phyloP scores from a whole-genome alignment of 768 basidiomycete species.

The Fomitopsis pulvina region DNA sequence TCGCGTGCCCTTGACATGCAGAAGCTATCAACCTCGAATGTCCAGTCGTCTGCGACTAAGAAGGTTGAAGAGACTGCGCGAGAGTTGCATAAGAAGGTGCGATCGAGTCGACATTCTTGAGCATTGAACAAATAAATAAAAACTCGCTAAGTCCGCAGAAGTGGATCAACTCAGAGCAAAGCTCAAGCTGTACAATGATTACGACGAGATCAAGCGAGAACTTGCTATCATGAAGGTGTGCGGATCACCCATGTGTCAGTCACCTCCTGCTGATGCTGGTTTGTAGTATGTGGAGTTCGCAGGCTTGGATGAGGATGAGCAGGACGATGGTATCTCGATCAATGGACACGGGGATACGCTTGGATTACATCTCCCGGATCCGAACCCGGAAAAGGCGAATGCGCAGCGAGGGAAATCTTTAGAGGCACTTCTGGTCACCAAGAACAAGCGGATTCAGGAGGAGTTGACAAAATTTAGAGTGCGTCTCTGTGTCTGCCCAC shows the following conservation, averaged over 20 bases:
- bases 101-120: background rate
- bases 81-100: slow-evolving; percentile 56
- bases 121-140: background rate
- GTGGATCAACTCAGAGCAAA: slow-evolving; percentile 61
- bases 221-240: slow-evolving; percentile 96
- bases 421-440: slow-evolving; percentile 84
- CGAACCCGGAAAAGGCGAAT: slow-evolving; percentile 82
- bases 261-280: background rate
- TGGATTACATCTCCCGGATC: slow-evolving; percentile 75
- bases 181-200: slow-evolving; percentile 73
- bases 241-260: background rate
- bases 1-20: slow-evolving; percentile 62
- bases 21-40: slow-evolving; percentile 39
- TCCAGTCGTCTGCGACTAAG: slow-evolving; percentile 41
- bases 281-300: slow-evolving; percentile 92
- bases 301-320: slow-evolving; percentile 73
- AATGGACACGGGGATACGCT: slow-evolving; percentile 39
- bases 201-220: slow-evolving; percentile 97
- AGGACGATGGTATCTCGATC: slow-evolving; percentile 34
- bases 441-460: slow-evolving; percentile 90
- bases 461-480: slow-evolving; percentile 90
- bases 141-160: slow-evolving; percentile 43
- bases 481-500: slow-evolving; percentile 12
- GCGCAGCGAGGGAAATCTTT: slow-evolving; percentile 73
- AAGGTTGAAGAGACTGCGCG: slow-evolving; percentile 53